Conservation (phyloP, 108 stramenopile species). For the Cylindrotheca closterium region DNA sequence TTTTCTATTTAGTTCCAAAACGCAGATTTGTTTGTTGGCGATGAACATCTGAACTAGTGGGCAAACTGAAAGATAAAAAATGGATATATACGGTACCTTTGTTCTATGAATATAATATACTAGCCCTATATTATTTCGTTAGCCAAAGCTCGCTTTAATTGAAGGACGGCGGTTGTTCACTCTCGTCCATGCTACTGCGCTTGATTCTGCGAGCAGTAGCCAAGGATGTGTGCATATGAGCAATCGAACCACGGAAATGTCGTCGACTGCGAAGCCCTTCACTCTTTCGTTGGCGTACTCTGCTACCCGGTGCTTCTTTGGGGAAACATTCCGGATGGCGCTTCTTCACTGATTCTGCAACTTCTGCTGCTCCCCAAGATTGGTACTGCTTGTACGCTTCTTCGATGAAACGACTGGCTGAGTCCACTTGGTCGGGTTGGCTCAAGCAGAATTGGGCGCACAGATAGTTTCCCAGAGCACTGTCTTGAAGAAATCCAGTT, state of each 20-base stretch:
- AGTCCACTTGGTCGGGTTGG: background rate
- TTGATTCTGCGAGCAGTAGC: background rate
- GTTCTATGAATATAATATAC: no score
- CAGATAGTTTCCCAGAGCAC: slow-evolving; percentile 7
- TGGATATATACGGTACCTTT: background rate
- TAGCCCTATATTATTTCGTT: no score
- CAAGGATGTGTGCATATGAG: slow-evolving; percentile 4
- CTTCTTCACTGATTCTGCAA: background rate
- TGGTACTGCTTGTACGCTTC: background rate
- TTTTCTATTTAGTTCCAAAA: no score
- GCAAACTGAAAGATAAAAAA: no score
- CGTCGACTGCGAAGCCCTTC: slow-evolving; percentile 1
- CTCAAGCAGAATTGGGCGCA: slow-evolving; percentile 9
- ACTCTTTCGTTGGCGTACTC: background rate
- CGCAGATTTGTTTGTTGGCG: no score
- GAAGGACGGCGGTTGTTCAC: background rate
- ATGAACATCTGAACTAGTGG: no score
- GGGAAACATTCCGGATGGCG: background rate
- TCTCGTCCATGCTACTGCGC: background rate
- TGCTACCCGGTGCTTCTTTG: background rate
- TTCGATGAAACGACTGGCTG: background rate
- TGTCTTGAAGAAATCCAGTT: slow-evolving; percentile 13
- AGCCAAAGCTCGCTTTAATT: background rate
- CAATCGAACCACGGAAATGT: slow-evolving; percentile 1
- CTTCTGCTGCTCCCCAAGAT: slow-evolving; percentile 1